Conservation (phyloP, 495 filamentous ascomycete genomes). For the Aspergillus baeticus region DNA sequence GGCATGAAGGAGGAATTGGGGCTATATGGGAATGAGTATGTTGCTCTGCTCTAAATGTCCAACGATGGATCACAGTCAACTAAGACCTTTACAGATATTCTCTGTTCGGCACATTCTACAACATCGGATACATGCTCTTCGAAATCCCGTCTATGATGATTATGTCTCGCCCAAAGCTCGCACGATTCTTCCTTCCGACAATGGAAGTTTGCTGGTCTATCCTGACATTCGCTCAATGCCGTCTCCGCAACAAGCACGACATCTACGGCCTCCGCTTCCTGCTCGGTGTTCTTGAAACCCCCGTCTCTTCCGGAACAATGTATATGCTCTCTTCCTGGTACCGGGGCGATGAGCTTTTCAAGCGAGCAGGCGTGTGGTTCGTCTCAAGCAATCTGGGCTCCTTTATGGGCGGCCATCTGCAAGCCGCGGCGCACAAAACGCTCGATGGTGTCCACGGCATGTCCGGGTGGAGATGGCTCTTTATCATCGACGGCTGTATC, state of each 20-base stretch:
- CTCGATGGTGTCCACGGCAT: conserved; percentile 46
- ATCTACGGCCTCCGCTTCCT: conserved; percentile 53
- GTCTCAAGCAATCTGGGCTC: conserved; percentile 60
- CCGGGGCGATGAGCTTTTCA: conserved; percentile 46
- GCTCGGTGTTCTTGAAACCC: conserved; percentile 60
- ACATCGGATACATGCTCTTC: conserved; percentile 21
- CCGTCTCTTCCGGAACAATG: conserved; percentile 43
- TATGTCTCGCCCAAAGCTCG: conserved; percentile 13
- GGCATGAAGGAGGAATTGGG: conserved; percentile 63
- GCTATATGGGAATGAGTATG: conserved; percentile 49
- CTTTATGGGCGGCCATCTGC: conserved; percentile 61
- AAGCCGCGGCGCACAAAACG: conserved; percentile 42
- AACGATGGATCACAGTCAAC: no score
- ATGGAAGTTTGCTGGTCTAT: conserved; percentile 15
- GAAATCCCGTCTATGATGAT: conserved; percentile 21
- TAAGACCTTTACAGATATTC: conserved; percentile 13
- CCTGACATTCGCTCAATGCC: conserved; percentile 12
- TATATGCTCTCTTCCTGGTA: conserved; percentile 46
- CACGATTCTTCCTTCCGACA: conserved; percentile 17
- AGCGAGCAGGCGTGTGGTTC: conserved; percentile 55
- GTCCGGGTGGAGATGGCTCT: conserved; percentile 75
- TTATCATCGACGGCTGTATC: conserved; percentile 60
- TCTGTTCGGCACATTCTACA: conserved; percentile 21
- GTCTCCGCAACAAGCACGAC: conserved; percentile 12
- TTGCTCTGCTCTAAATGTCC: no score